phyloP scores from a whole-genome alignment of 495 filamentous ascomycete species.

The Penicillium herquei region DNA sequence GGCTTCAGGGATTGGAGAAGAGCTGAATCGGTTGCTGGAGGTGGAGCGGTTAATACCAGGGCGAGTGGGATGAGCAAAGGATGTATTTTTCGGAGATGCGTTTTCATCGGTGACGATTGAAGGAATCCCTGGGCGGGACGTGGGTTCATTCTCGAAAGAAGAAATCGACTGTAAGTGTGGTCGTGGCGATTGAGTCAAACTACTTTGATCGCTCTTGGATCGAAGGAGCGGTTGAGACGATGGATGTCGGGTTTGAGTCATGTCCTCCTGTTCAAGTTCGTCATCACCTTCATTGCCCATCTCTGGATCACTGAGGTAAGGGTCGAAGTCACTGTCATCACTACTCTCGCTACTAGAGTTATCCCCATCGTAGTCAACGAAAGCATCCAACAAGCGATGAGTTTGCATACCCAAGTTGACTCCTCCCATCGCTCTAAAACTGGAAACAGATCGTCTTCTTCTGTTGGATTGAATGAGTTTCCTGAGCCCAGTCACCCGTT shows the following conservation, averaged over 20 bases:
- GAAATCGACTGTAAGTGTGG: constrained; percentile 14
- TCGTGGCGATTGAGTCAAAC: constrained; percentile 9
- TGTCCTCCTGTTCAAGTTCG: constrained; percentile 23
- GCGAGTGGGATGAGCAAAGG: constrained; percentile 12
- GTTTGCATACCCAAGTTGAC: constrained; percentile 75
- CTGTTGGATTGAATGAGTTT: constrained; percentile 47
- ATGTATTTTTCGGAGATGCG: constrained; percentile 33
- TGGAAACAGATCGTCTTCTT: constrained; percentile 63
- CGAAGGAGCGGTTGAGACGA: constrained; percentile 14
- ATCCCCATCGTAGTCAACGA: constrained; percentile 54
- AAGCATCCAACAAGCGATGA: constrained; percentile 64
- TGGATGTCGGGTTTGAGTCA: not conserved
- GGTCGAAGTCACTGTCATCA: constrained; percentile 43
- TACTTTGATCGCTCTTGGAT: constrained; percentile 19
- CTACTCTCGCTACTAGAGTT: constrained; percentile 49
- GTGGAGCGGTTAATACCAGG: constrained; percentile 34
- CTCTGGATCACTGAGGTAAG: constrained; percentile 34
- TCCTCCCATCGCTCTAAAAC: constrained; percentile 59
- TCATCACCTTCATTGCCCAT: constrained; percentile 33
- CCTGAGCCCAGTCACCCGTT: constrained; percentile 47
- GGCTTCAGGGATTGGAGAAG: constrained; percentile 71
- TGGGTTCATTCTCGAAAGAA: constrained; percentile 4
- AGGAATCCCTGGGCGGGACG: constrained; percentile 31
- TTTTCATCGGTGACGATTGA: constrained; percentile 48
- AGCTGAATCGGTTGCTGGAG: constrained; percentile 62